Evolutionary conservation across 2,329 filamentous ascomycete genomes (phyloP).

Genomic region (Microcera coccophila): DNA sequence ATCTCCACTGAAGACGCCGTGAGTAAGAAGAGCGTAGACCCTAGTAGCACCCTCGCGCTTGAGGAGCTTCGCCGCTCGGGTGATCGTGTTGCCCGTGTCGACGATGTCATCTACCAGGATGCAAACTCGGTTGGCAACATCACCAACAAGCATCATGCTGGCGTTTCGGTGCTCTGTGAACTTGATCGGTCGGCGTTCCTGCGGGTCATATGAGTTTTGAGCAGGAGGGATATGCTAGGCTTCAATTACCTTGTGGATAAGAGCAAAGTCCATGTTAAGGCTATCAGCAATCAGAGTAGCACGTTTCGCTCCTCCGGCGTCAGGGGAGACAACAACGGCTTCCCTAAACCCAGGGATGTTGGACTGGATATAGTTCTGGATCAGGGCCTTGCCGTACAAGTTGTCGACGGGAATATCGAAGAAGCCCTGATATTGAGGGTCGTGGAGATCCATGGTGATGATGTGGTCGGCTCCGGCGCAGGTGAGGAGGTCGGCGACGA

Average conservation of each 20-base stretch:
- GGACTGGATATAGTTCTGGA: conserved; percentile 69
- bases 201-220: conserved; percentile 30
- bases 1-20: conserved; percentile 92
- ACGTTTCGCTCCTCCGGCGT: conserved; percentile 93
- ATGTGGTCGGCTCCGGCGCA: conserved; percentile 95
- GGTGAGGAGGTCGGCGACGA: conserved; percentile 89
- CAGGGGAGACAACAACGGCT: conserved; percentile 90
- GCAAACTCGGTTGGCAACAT: conserved; percentile 74
- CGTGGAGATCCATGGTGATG: conserved; percentile 96
- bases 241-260: conserved; percentile 81
- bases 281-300: conserved; percentile 93
- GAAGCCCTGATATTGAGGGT: conserved; percentile 96
- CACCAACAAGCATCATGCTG: conserved; percentile 92
- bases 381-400: conserved; percentile 76
- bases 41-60: conserved; percentile 92
- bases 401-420: conserved; percentile 99
- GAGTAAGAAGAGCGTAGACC: conserved; percentile 89
- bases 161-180: conserved; percentile 87
- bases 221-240: conserved; percentile 28
- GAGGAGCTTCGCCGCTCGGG: conserved; percentile 89
- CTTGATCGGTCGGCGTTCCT: conserved; percentile 85
- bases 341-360: conserved; percentile 81
- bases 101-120: conserved; percentile 93
- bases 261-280: conserved; percentile 88
- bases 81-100: conserved; percentile 96